Evolutionary conservation across 2,329 filamentous ascomycete genomes (phyloP), one percentile per base, ranked within the genome.

Genomic region (Neurospora sp.): DNA sequence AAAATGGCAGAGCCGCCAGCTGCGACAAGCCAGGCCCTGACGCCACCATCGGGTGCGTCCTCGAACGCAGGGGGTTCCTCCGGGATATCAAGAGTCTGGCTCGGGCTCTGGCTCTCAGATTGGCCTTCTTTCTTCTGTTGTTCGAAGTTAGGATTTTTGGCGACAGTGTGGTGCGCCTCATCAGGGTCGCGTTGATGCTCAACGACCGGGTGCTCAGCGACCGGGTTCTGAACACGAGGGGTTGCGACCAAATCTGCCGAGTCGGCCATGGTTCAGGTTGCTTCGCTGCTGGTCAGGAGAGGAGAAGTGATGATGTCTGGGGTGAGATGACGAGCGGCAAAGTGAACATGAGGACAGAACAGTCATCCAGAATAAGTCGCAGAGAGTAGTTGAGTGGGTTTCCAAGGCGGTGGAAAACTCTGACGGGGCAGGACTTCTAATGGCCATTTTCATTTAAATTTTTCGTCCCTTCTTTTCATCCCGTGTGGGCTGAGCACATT

Each of bases 21-120:
- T 0, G 80, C 81, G 3, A 80, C 81, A 0, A 82, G 76, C 82
- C 82, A 84, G 4, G 75, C 74, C 46, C 69, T 71, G 40, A 68
- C 15, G 7, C 75, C 74, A 70, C 74, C 74, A 40, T 76, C 72
- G 36, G 75, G 75, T 15, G 68, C 68, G 28, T 40, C 38, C 17
- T 39, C 66, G 38, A 67, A 42, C 28, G 40, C 68, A 17, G 11
- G 28, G 17, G 8, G 39, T 69, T 38, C 39, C n/a, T 62, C 38
- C 28, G 23, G 36, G 67, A 28, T 58, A 13, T 33, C 33, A 28
- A 38, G 36, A 11, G 43, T 23, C 67, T 39, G 17, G n/a, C 36
- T 36, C 67, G 13, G 43, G 15, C 28, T 23, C 19, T 13, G 43
- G 43, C 43, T 52, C 43, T 23, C n/a, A n/a, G 43, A 52, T 52